Evolutionary conservation across 306 rosid genomes (phyloP), one percentile per base, ranked within the genome.

Genomic region (Myrica gale): DNA sequence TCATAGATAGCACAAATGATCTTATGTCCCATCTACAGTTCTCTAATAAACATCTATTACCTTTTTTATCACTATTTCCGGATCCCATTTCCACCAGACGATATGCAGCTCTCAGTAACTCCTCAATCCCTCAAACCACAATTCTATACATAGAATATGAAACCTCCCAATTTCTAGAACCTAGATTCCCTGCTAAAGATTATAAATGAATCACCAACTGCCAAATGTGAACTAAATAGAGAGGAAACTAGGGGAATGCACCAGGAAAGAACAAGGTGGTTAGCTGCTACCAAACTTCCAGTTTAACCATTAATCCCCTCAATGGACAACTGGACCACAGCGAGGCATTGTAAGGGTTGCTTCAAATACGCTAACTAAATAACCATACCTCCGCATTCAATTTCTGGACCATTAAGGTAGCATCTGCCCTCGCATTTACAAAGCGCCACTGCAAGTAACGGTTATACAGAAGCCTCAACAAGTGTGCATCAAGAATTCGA

Each of bases 361-460:
- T 58, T 58, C 23, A 21, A 12, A 58, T 26, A 11, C 23, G 56
- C 37, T 53, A 43, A n/a, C n/a, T n/a, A 17, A 66, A 44, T 26
- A 81, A 72, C 15, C 81, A 71, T 96, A 96, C 99, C 99, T 96
- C 98, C 41, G 97, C 94, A 83, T 82, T 86, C 73, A 83, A 84
- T 76, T 77, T 89, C 83, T 90, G 99, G 86, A 88, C 86, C 99
- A 90, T 87, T 82, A 85, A 92, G 17, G 98, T 84, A 76, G 92
- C 91, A 85, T 92, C 97, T 19, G 97, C 89, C 84, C 97, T 88
- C n/a, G 98, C 98, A 89, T 96, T 96, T 51, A 91, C 97, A 77
- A 90, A 90, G 85, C 98, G 92, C 99, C 98, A 96, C 77, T 96
- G 99, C 81, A 88, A 81, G 83, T 88, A 89, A 39, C 96, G 88